Percentiles rank a stretch among this genome's conserved stretches.
These are phyloP conservation scores for Penstemon newberryi DNA, from an alignment of 257 asterid genomes.

Conservation along the genomic window DNA sequence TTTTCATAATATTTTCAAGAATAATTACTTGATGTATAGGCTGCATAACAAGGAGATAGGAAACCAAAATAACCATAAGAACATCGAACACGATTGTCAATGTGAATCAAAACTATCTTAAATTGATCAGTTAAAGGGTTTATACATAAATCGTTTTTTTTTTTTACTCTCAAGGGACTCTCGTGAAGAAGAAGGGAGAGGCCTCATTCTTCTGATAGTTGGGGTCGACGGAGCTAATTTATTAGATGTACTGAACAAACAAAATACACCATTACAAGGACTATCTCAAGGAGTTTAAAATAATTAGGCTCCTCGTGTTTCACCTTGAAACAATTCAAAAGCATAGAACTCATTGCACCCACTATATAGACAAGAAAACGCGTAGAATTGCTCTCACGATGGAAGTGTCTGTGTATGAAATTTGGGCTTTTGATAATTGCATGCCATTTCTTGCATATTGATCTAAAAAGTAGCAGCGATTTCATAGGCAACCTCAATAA, in stretches of 20 bases:
- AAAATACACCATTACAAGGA: conserved; percentile 11
- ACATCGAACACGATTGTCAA: neutral
- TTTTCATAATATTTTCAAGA: neutral
- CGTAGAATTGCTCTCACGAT: neutral
- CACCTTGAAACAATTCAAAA: neutral
- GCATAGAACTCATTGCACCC: neutral
- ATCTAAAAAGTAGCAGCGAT: neutral
- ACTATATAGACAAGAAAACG: neutral
- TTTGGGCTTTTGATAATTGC: neutral
- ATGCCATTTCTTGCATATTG: neutral
- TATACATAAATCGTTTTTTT: neutral
- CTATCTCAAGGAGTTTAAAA: neutral
- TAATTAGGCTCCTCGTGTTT: neutral
- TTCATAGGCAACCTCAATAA: neutral
- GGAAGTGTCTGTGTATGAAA: neutral
- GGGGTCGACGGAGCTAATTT: neutral
- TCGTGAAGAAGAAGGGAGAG: neutral
- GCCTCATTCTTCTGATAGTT: neutral
- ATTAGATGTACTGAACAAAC: neutral
- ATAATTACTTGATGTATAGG: neutral
- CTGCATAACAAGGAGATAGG: too few relatives aligned
- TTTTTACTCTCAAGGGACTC: too few relatives aligned
- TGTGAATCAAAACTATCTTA: neutral
- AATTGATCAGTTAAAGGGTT: neutral
- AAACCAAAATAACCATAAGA: too few relatives aligned